phyloP scores from a whole-genome alignment of 2,329 filamentous ascomycete genomes.

The Fusarium papillatum region DNA sequence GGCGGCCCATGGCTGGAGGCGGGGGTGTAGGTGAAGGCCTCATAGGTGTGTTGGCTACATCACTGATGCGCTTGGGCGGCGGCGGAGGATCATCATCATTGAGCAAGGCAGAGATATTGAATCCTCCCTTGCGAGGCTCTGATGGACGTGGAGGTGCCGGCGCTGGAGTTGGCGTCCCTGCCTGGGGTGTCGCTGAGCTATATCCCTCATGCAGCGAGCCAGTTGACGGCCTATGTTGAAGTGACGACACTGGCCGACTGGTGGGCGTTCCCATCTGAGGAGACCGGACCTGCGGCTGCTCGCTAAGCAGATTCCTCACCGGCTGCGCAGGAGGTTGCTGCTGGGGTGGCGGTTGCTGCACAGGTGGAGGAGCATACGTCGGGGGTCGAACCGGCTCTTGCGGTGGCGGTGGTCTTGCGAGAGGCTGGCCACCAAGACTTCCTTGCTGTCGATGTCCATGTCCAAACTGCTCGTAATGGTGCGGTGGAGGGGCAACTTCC shows the following conservation, averaged over 20 bases:
- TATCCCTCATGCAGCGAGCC: constrained; percentile 49
- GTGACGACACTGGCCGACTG: constrained; percentile 53
- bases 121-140: constrained; percentile 71
- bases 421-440: constrained; percentile 54
- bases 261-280: constrained; percentile 55
- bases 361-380: constrained; percentile 43
- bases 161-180: constrained; percentile 49
- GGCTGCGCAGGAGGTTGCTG: constrained; percentile 55
- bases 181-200: constrained; percentile 43
- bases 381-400: constrained; percentile 59
- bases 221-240: constrained; percentile 51
- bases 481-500: constrained; percentile 54
- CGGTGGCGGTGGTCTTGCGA: constrained; percentile 52
- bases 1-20: constrained; percentile 59
- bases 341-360: constrained; percentile 52
- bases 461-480: constrained; percentile 60
- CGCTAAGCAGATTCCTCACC: constrained; percentile 56
- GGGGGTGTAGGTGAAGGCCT: constrained; percentile 65
- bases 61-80: constrained; percentile 65
- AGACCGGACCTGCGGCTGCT: constrained; percentile 53
- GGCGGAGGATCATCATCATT: constrained; percentile 69
- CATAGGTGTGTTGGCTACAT: constrained; percentile 56
- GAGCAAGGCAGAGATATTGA: constrained; percentile 73
- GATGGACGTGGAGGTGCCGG: constrained; percentile 56
- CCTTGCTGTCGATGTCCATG: constrained; percentile 55